Evolutionary conservation across 306 rosid genomes (phyloP).

Genomic region (Fragaria iinumae): DNA sequence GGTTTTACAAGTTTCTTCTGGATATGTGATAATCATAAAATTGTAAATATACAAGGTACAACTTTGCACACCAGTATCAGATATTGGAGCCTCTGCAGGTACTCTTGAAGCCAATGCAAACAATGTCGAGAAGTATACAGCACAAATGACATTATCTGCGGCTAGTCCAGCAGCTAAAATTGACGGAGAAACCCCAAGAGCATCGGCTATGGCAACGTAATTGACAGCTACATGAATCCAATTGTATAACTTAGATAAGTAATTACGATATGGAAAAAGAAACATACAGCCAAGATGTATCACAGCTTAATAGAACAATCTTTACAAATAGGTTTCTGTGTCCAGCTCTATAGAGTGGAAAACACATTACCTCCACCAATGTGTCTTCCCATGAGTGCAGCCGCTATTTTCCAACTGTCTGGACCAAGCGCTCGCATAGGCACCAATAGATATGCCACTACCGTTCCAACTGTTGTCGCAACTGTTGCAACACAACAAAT

Average conservation of each 20-base stretch:
- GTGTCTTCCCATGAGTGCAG: conserved; percentile 84
- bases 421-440: conserved; percentile 80
- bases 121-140: conserved; percentile 63
- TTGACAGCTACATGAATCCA: conserved; percentile 55
- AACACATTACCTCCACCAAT: conserved; percentile 67
- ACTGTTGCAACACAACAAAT: conserved; percentile 35
- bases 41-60: conserved; percentile 2
- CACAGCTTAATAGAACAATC: neutral
- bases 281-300: neutral
- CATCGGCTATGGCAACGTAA: conserved; percentile 67
- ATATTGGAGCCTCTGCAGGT: conserved; percentile 54
- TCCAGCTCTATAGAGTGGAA: neutral
- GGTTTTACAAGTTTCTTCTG: neutral
- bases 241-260: conserved; percentile 11
- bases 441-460: conserved; percentile 60
- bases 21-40: neutral
- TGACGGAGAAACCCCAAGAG: conserved; percentile 58
- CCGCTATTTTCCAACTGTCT: conserved; percentile 84
- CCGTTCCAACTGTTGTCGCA: conserved; percentile 71
- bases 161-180: conserved; percentile 69
- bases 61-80: conserved; percentile 37
- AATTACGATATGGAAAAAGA: conserved; percentile 9
- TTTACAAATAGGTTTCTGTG: neutral
- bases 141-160: conserved; percentile 83
- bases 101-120: conserved; percentile 63